These are phyloP conservation scores for Penicillium olsonii DNA, from an alignment of 2,329 filamentous ascomycete species.

Conservation along the genomic window DNA sequence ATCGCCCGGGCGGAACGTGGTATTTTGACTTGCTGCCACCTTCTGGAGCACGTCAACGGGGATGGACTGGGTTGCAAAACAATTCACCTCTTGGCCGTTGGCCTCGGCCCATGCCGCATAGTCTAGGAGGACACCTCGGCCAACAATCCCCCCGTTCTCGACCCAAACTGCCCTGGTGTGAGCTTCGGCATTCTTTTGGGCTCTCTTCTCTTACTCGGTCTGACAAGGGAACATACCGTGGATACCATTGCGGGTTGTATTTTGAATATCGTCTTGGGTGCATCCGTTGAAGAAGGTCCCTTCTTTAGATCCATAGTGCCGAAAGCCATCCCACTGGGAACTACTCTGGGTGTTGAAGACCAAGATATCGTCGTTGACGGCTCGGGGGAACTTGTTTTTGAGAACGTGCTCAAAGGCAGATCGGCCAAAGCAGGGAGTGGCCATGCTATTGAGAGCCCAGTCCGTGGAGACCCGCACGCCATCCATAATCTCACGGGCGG, in stretches of 20 bases:
- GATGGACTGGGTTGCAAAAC: constrained; percentile 48
- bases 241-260: constrained; percentile 43
- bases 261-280: constrained; percentile 42
- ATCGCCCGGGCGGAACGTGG: constrained; percentile 52
- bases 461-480: constrained; percentile 56
- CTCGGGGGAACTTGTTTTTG: constrained; percentile 52
- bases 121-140: constrained; percentile 53
- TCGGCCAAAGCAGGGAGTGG: constrained; percentile 58
- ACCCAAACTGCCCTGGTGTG: constrained; percentile 32
- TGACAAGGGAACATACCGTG: constrained; percentile 32
- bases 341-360: constrained; percentile 61
- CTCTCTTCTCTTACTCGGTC: too few relatives aligned
- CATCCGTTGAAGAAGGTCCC: constrained; percentile 47
- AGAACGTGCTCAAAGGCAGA: constrained; percentile 58
- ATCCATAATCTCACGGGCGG: constrained; percentile 48
- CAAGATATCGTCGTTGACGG: constrained; percentile 63
- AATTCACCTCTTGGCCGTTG: constrained; percentile 38
- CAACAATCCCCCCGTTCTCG: constrained; percentile 44
- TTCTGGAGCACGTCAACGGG: constrained; percentile 46
- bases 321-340: constrained; percentile 53
- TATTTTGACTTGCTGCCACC: constrained; percentile 48
- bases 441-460: constrained; percentile 58
- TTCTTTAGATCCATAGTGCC: constrained; percentile 43
- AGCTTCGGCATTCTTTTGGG: too few relatives aligned
- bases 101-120: constrained; percentile 46